Evolutionary conservation across 2,329 filamentous ascomycete species (phyloP), one percentile per base, ranked within the genome.

Genomic region (Trichoderma polysporum): DNA sequence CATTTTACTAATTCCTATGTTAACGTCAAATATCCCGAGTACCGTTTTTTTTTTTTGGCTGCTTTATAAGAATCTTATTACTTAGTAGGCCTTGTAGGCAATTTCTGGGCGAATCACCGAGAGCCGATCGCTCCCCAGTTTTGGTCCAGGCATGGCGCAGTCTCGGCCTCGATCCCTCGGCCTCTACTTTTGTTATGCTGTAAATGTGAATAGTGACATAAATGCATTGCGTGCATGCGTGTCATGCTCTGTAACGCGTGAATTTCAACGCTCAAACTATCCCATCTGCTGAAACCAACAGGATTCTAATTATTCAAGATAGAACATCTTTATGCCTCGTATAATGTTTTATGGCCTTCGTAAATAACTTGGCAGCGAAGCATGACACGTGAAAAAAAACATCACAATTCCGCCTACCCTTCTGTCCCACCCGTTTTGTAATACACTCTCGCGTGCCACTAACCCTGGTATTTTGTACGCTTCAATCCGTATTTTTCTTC

Each of bases 391-490:
- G 15, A 31, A 33, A 12, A 25, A 2, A 49, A 60, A 31, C 17
- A 60, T 35, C 41, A 35, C 1, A 37, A n/a, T 49, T 25, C 57
- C 41, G 29, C 57, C 29, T 22, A 10, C 39, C 41, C 39, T 45
- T 33, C 19, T 35, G 45, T 47, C 29, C 45, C 47, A 31, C 22
- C 58, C 41, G 22, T 62, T 62, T 62, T 53, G 37, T 54, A 63
- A 54, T 25, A 63, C 59, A 41, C 52, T 64, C 27, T 49, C 62
- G 25, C 50, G 22, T 37, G 10, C 22, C 22, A 49, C 52, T 33
- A 19, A 47, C 33, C 47, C 5, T 58, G 53, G 60, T 64, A 54
- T 64, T 64, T 56, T 45, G 13, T 64, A 56, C 33, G 50, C 50
- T 50, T 56, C 29, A 19, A 50, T 29, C 15, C 33, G 29, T 58